Conservation (phyloP, 1,139 yeast species). For the Blastobotrys proliferans region DNA sequence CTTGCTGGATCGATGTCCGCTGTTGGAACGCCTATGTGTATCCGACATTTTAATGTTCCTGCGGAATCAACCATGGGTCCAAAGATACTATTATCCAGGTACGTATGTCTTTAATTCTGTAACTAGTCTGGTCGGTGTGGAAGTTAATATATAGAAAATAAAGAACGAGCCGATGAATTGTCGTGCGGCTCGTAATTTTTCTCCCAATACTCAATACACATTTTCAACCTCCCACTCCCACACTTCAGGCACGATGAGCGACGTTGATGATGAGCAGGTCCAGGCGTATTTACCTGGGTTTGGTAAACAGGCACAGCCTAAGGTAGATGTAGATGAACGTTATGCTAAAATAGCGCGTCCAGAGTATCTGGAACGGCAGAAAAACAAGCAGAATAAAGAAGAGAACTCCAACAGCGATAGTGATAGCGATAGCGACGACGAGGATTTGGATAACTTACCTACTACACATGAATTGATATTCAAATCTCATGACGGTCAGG, state of each 20-base stretch:
- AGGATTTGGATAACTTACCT: slow-evolving; percentile 30
- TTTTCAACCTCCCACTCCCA: too few species aligned
- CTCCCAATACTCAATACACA: too few species aligned
- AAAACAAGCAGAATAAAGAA: slow-evolving; percentile 2
- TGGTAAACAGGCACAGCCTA: slow-evolving; percentile 7
- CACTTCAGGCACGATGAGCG: slow-evolving; percentile 4
- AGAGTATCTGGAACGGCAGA: slow-evolving; percentile 16
- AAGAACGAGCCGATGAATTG: too few species aligned
- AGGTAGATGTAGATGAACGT: slow-evolving; percentile 15
- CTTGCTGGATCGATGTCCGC: too few species aligned
- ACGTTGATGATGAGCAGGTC: slow-evolving; percentile 8
- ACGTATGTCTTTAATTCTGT: too few species aligned
- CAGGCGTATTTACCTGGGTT: slow-evolving; percentile 7
- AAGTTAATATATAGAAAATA: too few species aligned
- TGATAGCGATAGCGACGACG: slow-evolving; percentile 23
- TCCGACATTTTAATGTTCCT: too few species aligned
- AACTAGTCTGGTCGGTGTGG: too few species aligned
- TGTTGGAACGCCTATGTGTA: too few species aligned
- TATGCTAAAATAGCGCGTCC: slow-evolving; percentile 18
- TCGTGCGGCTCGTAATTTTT: too few species aligned
- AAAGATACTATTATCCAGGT: too few species aligned
- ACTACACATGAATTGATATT: slow-evolving; percentile 33
- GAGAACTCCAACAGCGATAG: slow-evolving; percentile 17
- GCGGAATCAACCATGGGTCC: too few species aligned
- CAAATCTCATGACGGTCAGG: slow-evolving; percentile 28